These are phyloP conservation scores for Hordeum pubiflorum DNA, from an alignment of 202 grass and related monocot genomes.

Conservation along the genomic window DNA sequence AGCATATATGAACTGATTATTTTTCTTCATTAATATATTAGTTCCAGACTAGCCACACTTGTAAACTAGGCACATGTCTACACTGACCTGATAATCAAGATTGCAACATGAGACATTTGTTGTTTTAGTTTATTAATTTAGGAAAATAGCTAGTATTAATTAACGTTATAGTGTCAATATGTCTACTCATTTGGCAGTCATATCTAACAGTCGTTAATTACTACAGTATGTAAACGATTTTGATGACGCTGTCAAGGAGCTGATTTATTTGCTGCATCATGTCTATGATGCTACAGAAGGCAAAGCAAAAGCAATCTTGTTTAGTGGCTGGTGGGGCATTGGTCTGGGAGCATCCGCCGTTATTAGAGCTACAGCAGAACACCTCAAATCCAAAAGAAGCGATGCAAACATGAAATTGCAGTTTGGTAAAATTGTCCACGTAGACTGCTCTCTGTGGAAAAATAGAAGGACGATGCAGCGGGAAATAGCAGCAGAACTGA, in stretches of 20 bases:
- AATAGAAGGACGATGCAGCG: not conserved
- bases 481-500: not conserved
- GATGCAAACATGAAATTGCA: not conserved
- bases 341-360: not conserved
- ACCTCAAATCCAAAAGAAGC: not conserved
- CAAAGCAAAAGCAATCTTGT: not conserved
- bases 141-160: no score
- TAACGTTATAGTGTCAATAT: not conserved
- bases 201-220: not conserved
- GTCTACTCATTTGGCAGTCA: not conserved
- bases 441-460: not conserved
- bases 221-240: rapidly evolving
- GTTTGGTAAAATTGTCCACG: not conserved
- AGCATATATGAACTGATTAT: not conserved
- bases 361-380: not conserved
- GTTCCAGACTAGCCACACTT: not conserved
- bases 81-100: not conserved
- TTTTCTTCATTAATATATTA: not conserved
- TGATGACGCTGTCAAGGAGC: not conserved
- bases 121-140: not conserved
- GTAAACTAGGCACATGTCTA: not conserved
- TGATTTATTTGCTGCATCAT: not conserved
- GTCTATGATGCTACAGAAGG: rapidly evolving
- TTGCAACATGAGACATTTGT: not conserved
- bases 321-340: rapidly evolving